Percentiles rank a stretch among this genome's conserved stretches.
Conservation (phyloP, 345 rosid species). For the Pugionium dolabratum region DNA sequence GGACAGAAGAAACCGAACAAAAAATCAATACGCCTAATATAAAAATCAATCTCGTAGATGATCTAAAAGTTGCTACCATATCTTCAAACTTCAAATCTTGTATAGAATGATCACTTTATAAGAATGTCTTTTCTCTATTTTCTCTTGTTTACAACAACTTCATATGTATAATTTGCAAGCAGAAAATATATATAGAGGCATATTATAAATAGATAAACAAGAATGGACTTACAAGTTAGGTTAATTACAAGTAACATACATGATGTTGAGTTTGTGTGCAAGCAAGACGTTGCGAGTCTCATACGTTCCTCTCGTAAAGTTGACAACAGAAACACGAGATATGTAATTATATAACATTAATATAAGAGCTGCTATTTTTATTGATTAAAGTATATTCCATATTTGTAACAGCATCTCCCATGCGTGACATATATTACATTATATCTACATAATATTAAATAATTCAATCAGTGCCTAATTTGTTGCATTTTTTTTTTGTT, state of each 20-base stretch:
- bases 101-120: conserved; percentile 32
- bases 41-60: conserved; percentile 35
- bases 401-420: conserved; percentile 22
- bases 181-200: background rate
- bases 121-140: background rate
- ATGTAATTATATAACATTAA: background rate
- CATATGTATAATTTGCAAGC: conserved; percentile 14
- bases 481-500: too few relatives aligned
- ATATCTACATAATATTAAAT: too few relatives aligned
- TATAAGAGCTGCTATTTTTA: conserved; percentile 6
- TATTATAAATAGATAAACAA: conserved; percentile 23
- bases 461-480: too few relatives aligned
- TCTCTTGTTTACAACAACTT: conserved; percentile 11
- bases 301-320: conserved; percentile 36
- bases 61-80: conserved; percentile 31
- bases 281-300: conserved; percentile 45
- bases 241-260: conserved; percentile 25
- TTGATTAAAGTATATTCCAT: conserved; percentile 14
- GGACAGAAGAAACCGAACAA: conserved; percentile 44
- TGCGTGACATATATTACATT: background rate
- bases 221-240: conserved; percentile 19
- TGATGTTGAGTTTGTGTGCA: conserved; percentile 59
- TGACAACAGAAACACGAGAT: conserved; percentile 28
- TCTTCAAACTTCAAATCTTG: conserved; percentile 11
- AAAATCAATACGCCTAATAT: conserved; percentile 39